Evolutionary conservation across 768 basidiomycete genomes (phyloP), one percentile per base, ranked within the genome.

Genomic region (Chalciporus sphaerocephalus): DNA sequence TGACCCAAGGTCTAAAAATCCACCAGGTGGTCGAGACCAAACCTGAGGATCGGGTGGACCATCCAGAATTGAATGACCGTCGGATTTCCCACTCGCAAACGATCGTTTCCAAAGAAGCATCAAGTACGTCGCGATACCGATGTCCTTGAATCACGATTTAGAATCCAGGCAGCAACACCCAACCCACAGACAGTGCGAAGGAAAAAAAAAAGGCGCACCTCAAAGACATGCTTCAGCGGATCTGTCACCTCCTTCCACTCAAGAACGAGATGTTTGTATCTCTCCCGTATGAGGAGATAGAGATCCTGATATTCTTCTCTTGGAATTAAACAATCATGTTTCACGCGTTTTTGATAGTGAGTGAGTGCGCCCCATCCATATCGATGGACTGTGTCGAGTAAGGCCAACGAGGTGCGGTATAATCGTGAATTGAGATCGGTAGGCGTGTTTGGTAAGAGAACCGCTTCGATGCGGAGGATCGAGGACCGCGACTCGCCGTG

Each of bases 101-200:
- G 81, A 82, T 27, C 79, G 72, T 56, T 86, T 90, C 95, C 95
- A 97, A 4, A 97, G 69, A 1, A 95, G 74, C 67, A 97, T 91
- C 21, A 98, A 72, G 62, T 88, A 97, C 2, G 92, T 91, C 2
- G 92, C 92, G 34, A 98, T 94, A 13, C 91, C 91, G 27, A 97
- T 91, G 61, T 98, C 95, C 87, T 95, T 55, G 24, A 37, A 28
- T 13, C 32, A 25, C 6, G 25, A n/a, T n/a, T n/a, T n/a, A n/a
- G n/a, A 10, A 21, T 48, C 27, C 54, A 37, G 34, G 16, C 5
- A 2, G 23, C n/a, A 10, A 21, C 8, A 28, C 27, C 27, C 3
- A 10, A 7, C 8, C 11, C 6, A 28, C n/a, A n/a, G n/a, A n/a
- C n/a, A n/a, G n/a, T n/a, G n/a, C n/a, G n/a, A 28, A 5, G 11